These are phyloP conservation scores for Auricularia heimuer DNA, from an alignment of 768 basidiomycete genomes.

Conservation along the genomic window DNA sequence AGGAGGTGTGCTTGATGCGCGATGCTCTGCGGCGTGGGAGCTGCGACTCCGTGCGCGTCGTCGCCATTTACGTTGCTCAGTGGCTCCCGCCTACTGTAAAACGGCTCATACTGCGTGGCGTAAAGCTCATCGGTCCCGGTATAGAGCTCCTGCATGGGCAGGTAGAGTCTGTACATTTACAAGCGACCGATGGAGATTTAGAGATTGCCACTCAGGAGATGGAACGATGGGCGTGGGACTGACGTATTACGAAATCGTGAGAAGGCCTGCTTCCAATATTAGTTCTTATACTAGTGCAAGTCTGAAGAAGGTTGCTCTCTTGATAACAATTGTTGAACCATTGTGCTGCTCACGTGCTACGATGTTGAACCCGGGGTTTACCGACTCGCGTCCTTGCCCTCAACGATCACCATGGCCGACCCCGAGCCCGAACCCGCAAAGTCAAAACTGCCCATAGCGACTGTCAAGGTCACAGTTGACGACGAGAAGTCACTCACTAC, in stretches of 20 bases:
- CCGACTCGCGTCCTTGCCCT: background rate
- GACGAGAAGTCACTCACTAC: background rate
- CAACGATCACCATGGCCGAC: background rate
- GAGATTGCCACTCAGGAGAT: background rate
- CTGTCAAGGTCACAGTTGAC: background rate
- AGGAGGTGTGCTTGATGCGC: background rate
- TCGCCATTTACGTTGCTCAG: background rate
- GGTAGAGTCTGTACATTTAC: background rate
- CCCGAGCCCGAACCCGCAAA: background rate
- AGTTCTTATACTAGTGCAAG: no score
- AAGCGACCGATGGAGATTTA: background rate
- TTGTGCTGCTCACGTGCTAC: no score
- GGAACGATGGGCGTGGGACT: background rate
- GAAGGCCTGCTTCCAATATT: no score
- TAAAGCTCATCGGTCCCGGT: background rate
- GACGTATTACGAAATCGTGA: background rate
- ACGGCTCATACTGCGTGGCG: background rate
- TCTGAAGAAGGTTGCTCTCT: no score
- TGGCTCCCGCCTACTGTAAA: background rate
- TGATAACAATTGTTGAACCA: no score
- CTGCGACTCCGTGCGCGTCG: background rate
- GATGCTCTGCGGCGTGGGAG: background rate
- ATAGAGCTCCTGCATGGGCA: background rate
- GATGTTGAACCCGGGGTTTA: background rate
- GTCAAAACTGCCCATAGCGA: background rate